Base-by-base conservation (phyloP, 768 basidiomycete species). In the Cyclocybe cylindracea region DNA sequence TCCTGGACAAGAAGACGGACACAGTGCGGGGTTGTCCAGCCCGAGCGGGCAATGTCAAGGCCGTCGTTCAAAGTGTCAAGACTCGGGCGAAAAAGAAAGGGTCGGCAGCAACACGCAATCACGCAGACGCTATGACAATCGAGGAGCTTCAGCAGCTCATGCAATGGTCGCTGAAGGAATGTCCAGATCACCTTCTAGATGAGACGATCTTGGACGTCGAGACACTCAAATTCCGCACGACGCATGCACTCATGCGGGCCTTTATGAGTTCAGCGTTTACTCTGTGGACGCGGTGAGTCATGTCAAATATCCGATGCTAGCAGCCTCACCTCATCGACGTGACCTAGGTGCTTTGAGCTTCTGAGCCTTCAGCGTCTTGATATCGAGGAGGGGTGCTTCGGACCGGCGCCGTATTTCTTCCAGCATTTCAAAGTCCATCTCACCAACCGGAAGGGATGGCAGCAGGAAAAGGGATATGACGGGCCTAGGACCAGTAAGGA, bases 121-220 rank as follows among this genome's bases (percentile, higher is more conserved):
- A 75, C 54, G 70, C 68, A 0, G 59, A 66, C 16, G 66, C 68
- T 2, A 69, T 69, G 43, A 57, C 61, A n/a, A 56, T 65, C 6
- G 66, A 71, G 38, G 70, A 71, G 18, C 56, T 73, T 34, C 24
- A 55, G 18, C 49, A 41, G 19, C 39, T 67, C 14, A 64, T 71
- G 59, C 29, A 19, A 8, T 69, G 62, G 57, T 73, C 69, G 7
- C 48, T 62, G 16, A 29, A n/a, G 2, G 37, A 52, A 29, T 67
- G 60, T 46, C 49, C 63, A 13, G 11, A 50, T 33, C 48, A 45
- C 6, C 9, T 16, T 8, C 39, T 62, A 45, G 42, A 51, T 39
- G 42, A 32, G 35, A 29, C 14, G 41, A 14, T 13, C 8, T 37
- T 32, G 8, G 51, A 48, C 50, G 13, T 56, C 13, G 50, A 39